Percentiles rank a stretch among this genome's conserved stretches.
Evolutionary conservation across 805 yeast genomes (phyloP).

Genomic region (Starmerella kuoi): DNA sequence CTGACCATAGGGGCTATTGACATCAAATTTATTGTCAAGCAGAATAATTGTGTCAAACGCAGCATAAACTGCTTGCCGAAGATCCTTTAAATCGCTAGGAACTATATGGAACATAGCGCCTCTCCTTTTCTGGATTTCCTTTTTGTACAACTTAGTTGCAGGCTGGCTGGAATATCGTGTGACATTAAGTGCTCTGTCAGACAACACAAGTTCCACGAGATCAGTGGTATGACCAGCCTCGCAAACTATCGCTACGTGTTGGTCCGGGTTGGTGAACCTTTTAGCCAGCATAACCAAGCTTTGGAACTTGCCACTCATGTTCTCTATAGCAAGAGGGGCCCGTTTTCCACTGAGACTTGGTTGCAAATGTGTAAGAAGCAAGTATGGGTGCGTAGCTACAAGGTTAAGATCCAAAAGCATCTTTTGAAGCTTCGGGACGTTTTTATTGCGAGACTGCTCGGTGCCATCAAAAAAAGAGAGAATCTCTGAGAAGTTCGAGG

Average conservation of each 20-base stretch:
- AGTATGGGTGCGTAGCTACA: conserved; percentile 80
- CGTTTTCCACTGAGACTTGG: conserved; percentile 51
- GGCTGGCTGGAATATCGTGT: conserved; percentile 49
- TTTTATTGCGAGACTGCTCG: conserved; percentile 41
- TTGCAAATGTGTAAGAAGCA: conserved; percentile 70
- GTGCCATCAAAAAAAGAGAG: conserved; percentile 62
- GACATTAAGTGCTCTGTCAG: conserved; percentile 59
- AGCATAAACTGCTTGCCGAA: conserved; percentile 23
- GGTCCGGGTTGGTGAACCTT: conserved; percentile 35
- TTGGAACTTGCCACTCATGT: conserved; percentile 48
- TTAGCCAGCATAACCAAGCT: conserved; percentile 53
- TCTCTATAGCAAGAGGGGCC: conserved; percentile 56
- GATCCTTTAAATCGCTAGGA: conserved; percentile 32
- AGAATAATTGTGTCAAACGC: conserved; percentile 50
- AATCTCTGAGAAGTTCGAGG: conserved; percentile 83
- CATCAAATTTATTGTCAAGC: conserved; percentile 50
- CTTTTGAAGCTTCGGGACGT: conserved; percentile 48
- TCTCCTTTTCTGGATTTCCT: conserved; percentile 11
- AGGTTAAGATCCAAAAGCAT: conserved; percentile 64
- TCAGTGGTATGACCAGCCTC: conserved; percentile 60
- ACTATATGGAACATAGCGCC: conserved; percentile 30
- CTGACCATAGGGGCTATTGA: conserved; percentile 29
- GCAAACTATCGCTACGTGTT: conserved; percentile 58
- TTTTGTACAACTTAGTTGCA: conserved; percentile 12
- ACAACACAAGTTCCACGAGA: conserved; percentile 59